These are phyloP conservation scores for Thoreauomyces humboldtii DNA, from an alignment of 192 early-diverging fungal genomes.

Conservation along the genomic window DNA sequence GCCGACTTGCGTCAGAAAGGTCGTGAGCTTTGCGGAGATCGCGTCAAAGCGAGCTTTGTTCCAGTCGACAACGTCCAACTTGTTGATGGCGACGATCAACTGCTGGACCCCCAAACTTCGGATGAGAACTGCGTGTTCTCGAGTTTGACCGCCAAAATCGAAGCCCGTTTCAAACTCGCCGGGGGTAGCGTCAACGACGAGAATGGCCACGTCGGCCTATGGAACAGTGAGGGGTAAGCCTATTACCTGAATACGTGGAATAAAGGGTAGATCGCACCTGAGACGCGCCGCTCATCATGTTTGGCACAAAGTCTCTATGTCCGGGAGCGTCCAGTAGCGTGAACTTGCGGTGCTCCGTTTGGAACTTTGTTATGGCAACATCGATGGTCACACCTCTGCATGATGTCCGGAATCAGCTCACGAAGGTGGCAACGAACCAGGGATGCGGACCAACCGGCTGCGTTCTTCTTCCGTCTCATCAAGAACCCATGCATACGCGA, in stretches of 20 bases:
- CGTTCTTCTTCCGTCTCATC: conserved; percentile 96
- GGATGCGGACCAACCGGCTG: conserved; percentile 40
- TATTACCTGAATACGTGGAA: conserved; percentile 2
- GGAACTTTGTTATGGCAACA: conserved; percentile 85
- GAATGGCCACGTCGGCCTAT: conserved; percentile 89
- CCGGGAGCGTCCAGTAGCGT: conserved; percentile 96
- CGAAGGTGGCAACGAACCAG: no score
- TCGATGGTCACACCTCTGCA: conserved; percentile 92
- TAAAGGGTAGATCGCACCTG: conserved; percentile 49
- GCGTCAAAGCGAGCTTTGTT: conserved; percentile 73
- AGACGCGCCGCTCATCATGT: conserved; percentile 94
- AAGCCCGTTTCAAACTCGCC: conserved; percentile 97
- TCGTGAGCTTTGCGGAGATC: conserved; percentile 63
- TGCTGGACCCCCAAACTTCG: conserved; percentile 90
- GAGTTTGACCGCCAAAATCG: conserved; percentile 89
- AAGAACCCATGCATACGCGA: conserved; percentile 97
- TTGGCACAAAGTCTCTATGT: conserved; percentile 98
- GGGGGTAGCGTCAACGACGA: conserved; percentile 84
- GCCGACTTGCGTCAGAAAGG: conserved; percentile 71
- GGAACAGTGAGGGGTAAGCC: neutral
- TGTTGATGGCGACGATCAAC: conserved; percentile 92
- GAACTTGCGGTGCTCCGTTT: conserved; percentile 72
- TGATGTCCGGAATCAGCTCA: neutral
- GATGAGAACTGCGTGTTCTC: conserved; percentile 92
- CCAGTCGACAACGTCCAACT: conserved; percentile 90